Base-by-base conservation (phyloP, 441 rosid genomes). In the Corymbia citriodora region DNA sequence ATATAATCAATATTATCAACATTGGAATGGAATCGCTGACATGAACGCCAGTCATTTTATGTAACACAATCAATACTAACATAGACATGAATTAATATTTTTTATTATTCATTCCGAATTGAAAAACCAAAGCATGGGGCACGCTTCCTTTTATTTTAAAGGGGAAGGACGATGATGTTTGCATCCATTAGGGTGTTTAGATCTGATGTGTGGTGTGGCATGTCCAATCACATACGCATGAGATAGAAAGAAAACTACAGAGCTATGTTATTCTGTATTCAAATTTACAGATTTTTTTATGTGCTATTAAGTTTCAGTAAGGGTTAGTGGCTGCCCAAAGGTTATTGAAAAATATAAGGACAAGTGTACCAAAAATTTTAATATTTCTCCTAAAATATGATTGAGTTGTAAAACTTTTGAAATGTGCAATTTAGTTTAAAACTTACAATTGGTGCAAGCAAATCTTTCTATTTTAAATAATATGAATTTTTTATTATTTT, bases 351-450 rank as follows among this genome's bases (percentile, higher is more conserved):
- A 63, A 13, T 27, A 3, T 63, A 63, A 13, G 70, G 9, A 29
- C 13, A 63, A 6, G 33, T 6, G 70, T 63, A 63, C 13, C 63
- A 57, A 57, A 10, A 23, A 0, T 63, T 13, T 14, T 63, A 63
- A 63, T 29, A 63, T 3, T 29, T 6, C 3, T 63, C 70, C 70
- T 6, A 63, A 63, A 63, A 12, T 13, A 7, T 14, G 31, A 9
- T 6, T 13, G 18, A 29, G 9, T 29, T 63, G 2, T 29, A 0
- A 6, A 29, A 29, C 18, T 0, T 63, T 29, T 1, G 0, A 63
- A 63, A 63, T 29, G 31, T 0, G 0, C 18, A 40, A 29, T 63
- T 63, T 8, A 63, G 0, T 63, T 63, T 63, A 63, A 40, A 40
- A 40, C 45, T 4, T 40, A 40, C 45, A 40, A 40, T 63, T 63